Conservation (phyloP, 164 flowering plant species). For the Protea cynaroides region DNA sequence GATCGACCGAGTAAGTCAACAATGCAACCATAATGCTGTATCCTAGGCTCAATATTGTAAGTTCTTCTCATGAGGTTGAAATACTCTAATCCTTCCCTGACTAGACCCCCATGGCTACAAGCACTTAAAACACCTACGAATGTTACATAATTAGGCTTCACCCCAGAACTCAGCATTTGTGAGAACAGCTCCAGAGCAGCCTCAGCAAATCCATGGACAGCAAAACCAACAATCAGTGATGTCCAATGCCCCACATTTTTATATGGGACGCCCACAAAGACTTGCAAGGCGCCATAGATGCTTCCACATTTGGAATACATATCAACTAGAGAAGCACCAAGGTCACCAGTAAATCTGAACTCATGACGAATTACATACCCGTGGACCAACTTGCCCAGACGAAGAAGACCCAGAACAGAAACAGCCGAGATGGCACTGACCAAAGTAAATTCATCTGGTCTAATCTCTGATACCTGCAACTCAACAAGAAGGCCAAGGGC, state of each 20-base stretch:
- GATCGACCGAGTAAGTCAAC: neutral
- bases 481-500: neutral
- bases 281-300: neutral
- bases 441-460: neutral
- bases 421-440: neutral
- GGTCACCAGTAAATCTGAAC: neutral
- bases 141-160: neutral
- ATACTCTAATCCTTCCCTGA: neutral
- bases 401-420: neutral
- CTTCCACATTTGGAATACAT: constrained; percentile 1
- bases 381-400: neutral
- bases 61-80: neutral
- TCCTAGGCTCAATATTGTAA: neutral
- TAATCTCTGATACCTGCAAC: neutral
- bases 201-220: neutral
- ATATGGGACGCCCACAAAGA: neutral
- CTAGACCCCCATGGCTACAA: neutral
- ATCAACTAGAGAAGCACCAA: neutral
- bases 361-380: neutral
- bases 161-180: neutral
- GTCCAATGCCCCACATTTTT: constrained; percentile 1
- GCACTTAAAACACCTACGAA: neutral
- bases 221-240: neutral
- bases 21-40: neutral
- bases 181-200: neutral